Base-by-base conservation (phyloP, 257 asterid genomes). In the Ajuga chamaepitys region DNA sequence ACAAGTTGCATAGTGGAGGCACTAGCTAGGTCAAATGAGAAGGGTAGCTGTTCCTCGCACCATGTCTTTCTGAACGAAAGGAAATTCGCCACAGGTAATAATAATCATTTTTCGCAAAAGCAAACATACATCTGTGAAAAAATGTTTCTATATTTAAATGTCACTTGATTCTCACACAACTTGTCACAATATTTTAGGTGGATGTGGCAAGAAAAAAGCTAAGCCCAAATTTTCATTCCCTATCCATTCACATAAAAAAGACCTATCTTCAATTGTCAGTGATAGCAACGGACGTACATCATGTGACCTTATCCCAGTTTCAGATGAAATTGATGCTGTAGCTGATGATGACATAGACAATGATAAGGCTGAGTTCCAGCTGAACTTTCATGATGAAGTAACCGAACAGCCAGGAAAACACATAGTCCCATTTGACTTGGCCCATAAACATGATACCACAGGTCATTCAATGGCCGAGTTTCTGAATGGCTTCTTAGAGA, bases 401-500 rank as follows among this genome's bases (percentile, higher is more conserved):
- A 22, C 50, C 9, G 70, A 74, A 47, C 76, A 64, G 70, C 65
- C 56, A 37, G 74, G 65, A 71, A 68, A 68, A 35, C 42, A 53
- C 64, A 45, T 28, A 41, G 67, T 70, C 44, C 74, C 81, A 52
- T 62, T 75, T 56, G 88, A 82, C 65, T 73, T 56, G 70, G 59
- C 60, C 47, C 70, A 70, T 61, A 67, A 63, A 48, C 70, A 68
- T 70, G 76, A 74, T 42, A 57, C 21, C 24, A 72, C 60, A 57
- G 82, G 70, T 74, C 83, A 78, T 61, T 86, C 96, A 37, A 77
- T 86, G 91, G 83, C 91, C 58, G 91, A 86, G 58, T 74, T 83
- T 78, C 82, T 82, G 45, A 84, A 85, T 67, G 64, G 86, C 74
- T 88, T 80, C 64, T 76, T 75, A 53, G 86, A 74, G 67, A 74